Conservation (phyloP, 441 rosid genomes). For the Geranium incanum region DNA sequence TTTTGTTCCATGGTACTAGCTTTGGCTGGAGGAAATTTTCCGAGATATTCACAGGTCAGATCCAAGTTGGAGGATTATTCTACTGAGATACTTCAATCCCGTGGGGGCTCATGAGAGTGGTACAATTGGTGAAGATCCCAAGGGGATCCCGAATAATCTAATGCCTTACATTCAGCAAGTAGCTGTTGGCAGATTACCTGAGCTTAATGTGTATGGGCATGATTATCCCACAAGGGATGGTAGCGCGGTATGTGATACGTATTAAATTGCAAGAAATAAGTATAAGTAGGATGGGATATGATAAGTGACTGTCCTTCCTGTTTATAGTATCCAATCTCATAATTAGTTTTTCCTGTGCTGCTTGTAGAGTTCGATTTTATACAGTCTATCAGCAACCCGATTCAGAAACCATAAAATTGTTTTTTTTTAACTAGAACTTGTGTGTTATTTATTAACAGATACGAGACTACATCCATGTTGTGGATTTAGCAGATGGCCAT, state of each 20-base stretch:
- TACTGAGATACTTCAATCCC: constrained; percentile 63
- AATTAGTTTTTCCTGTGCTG: too few species aligned
- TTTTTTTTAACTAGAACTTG: not conserved
- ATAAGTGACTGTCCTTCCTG: not conserved
- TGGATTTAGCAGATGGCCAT: constrained; percentile 78
- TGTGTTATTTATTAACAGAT: constrained; percentile 30
- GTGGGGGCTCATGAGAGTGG: constrained; percentile 73
- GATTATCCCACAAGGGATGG: constrained; percentile 66
- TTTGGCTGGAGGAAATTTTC: constrained; percentile 64
- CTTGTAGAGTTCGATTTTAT: too few species aligned
- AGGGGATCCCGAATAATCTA: constrained; percentile 58
- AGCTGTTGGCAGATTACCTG: constrained; percentile 54
- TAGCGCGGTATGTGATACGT: constrained; percentile 40
- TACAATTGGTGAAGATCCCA: constrained; percentile 68
- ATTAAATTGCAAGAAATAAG: not conserved
- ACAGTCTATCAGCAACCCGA: too few species aligned
- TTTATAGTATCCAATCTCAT: not conserved
- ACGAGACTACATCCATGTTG: constrained; percentile 65
- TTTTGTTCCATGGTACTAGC: constrained; percentile 24
- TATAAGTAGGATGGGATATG: not conserved
- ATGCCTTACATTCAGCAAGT: constrained; percentile 76
- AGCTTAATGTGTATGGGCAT: constrained; percentile 58
- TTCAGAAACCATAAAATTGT: not conserved
- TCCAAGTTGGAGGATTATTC: constrained; percentile 55
- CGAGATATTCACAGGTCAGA: constrained; percentile 53